These are phyloP conservation scores for Ophiostoma sp. DNA, from an alignment of 2,329 filamentous ascomycete species.

Conservation along the genomic window DNA sequence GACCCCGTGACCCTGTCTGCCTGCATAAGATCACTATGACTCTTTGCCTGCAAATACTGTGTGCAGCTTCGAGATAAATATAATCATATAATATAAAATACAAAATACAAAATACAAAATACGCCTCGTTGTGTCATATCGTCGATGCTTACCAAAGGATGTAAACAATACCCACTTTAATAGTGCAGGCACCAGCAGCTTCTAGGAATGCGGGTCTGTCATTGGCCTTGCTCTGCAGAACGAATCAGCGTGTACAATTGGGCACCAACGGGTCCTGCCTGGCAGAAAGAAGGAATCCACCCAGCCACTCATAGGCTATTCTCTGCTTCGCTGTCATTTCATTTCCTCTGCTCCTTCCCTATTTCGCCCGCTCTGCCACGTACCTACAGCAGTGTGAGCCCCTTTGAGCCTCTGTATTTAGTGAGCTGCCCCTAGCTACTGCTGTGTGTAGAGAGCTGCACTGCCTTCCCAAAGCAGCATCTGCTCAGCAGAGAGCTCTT, in stretches of 20 bases:
- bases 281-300: neutral
- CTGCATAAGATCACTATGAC: too few relatives aligned
- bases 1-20: too few relatives aligned
- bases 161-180: neutral
- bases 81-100: neutral
- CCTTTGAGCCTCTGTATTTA: neutral
- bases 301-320: neutral
- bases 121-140: neutral
- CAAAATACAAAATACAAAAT: neutral
- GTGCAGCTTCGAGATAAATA: too few relatives aligned
- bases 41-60: too few relatives aligned
- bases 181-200: constrained; percentile 17
- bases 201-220: neutral
- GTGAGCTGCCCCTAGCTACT: neutral
- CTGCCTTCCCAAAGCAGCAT: neutral
- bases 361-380: neutral
- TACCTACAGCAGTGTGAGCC: neutral
- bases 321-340: neutral
- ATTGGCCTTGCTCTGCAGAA: constrained; percentile 12
- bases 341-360: neutral
- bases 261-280: constrained; percentile 11
- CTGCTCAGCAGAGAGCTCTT: neutral
- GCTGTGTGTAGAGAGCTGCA: too few relatives aligned
- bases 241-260: constrained; percentile 21
- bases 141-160: neutral